Percentiles rank a stretch among this genome's conserved stretches.
Evolutionary conservation across 176 grass and related monocot species (phyloP).

Genomic region (Thalia dealbata): DNA sequence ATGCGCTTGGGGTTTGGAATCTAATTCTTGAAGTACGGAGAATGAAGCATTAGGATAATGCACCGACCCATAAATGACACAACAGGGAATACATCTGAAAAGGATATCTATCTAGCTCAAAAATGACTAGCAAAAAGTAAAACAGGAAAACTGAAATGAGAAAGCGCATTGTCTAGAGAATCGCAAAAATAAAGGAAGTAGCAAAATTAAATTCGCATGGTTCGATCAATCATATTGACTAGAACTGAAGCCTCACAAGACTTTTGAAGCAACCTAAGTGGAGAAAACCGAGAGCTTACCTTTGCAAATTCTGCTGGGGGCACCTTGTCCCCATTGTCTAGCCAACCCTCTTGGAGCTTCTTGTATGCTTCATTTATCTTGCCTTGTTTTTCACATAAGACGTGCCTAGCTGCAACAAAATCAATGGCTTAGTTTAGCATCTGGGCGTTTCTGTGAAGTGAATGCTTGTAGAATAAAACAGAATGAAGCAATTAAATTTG

Average conservation of each 20-base stretch:
- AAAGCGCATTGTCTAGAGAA: background rate
- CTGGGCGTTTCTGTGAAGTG: background rate
- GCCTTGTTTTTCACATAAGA: slow-evolving; percentile 89
- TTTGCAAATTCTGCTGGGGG: slow-evolving; percentile 94
- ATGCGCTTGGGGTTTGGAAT: no score
- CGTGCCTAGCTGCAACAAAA: slow-evolving; percentile 55
- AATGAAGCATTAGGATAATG: no score
- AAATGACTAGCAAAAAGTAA: background rate
- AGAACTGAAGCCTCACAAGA: background rate
- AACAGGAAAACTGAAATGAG: background rate
- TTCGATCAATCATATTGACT: background rate
- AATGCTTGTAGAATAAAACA: background rate
- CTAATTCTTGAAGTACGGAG: no score
- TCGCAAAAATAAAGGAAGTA: background rate
- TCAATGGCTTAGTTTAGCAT: background rate
- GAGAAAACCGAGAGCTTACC: slow-evolving; percentile 25
- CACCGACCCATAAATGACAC: no score
- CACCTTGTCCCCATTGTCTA: slow-evolving; percentile 87
- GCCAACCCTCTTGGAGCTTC: slow-evolving; percentile 87
- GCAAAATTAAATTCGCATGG: background rate
- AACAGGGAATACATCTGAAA: no score
- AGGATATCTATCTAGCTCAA: background rate
- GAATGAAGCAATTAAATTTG: no score
- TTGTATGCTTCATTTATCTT: slow-evolving; percentile 98
- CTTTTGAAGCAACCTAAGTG: background rate